Percentiles rank a stretch among this genome's conserved stretches.
Conservation (phyloP, 495 filamentous ascomycete species). For the Letharia columbiana region DNA sequence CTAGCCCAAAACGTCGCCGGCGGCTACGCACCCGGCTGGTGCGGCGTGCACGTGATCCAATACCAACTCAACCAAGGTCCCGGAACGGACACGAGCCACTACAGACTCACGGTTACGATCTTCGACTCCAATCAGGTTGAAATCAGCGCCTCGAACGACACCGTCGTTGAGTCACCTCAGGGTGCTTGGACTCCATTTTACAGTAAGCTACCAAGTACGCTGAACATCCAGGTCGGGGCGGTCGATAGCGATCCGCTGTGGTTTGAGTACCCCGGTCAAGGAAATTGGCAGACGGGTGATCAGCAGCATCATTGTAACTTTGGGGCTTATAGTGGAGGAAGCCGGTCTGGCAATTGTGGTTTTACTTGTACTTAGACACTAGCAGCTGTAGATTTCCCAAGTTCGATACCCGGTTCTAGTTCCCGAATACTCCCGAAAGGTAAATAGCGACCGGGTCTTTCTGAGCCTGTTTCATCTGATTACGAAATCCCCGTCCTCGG, state of each 20-base stretch:
- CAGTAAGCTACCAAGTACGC: constrained; percentile 10
- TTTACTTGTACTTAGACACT: background rate
- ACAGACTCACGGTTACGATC: constrained; percentile 7
- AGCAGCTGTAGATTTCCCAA: no score
- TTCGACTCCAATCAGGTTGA: constrained; percentile 1
- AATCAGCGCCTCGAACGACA: background rate
- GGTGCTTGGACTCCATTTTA: background rate
- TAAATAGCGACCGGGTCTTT: no score
- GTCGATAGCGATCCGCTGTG: constrained; percentile 12
- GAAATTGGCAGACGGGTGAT: constrained; percentile 11
- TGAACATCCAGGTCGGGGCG: background rate
- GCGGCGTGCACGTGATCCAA: constrained; percentile 16
- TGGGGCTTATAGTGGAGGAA: background rate
- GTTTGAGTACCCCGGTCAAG: constrained; percentile 12
- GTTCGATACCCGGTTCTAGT: no score
- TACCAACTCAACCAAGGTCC: constrained; percentile 16
- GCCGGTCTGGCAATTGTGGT: background rate
- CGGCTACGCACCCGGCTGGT: constrained; percentile 15
- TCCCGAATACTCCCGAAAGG: no score
- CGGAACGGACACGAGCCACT: background rate
- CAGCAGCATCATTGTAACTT: constrained; percentile 14
- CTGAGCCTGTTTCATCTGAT: no score
- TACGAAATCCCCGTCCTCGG: no score
- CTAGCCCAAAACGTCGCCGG: background rate
- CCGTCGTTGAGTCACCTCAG: background rate